phyloP scores from a whole-genome alignment of 768 basidiomycete species.

The Aureoboletus auriporus region DNA sequence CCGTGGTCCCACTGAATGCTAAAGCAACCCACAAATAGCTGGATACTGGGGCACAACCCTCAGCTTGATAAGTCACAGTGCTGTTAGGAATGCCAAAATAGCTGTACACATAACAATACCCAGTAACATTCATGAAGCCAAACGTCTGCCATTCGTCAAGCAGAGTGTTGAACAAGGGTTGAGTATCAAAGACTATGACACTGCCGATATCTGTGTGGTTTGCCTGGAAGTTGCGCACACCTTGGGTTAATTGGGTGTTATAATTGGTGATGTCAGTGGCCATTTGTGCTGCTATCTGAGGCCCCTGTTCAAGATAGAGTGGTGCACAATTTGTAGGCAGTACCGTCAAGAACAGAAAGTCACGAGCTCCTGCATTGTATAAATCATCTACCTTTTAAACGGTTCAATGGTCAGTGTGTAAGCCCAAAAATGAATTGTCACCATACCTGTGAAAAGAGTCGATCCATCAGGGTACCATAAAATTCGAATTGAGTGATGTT shows the following conservation, averaged over 20 bases:
- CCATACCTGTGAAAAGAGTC: constrained; percentile 27
- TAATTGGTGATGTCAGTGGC: constrained; percentile 41
- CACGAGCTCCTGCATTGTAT: constrained; percentile 45
- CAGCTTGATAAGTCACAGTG: constrained; percentile 54
- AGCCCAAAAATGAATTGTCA: not conserved
- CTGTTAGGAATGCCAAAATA: constrained; percentile 50
- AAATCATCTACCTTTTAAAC: constrained; percentile 16
- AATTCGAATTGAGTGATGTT: constrained; percentile 22
- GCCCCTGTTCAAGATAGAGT: constrained; percentile 42
- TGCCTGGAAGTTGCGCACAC: constrained; percentile 37
- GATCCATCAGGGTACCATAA: constrained; percentile 21
- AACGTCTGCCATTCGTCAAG: constrained; percentile 49
- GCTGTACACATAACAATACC: constrained; percentile 55
- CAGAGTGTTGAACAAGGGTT: constrained; percentile 54
- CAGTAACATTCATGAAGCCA: constrained; percentile 56
- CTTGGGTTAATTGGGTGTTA: constrained; percentile 43
- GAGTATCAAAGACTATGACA: constrained; percentile 51
- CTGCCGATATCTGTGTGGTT: constrained; percentile 41
- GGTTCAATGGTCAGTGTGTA: not conserved
- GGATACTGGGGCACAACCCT: constrained; percentile 58
- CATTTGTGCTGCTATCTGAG: constrained; percentile 24
- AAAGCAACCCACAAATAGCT: constrained; percentile 61
- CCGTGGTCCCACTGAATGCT: too few relatives aligned
- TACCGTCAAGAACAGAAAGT: constrained; percentile 61
- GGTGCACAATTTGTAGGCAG: constrained; percentile 57